Base-by-base conservation (phyloP, 202 grass and related monocot genomes). In the Schoenoplectus triqueter region DNA sequence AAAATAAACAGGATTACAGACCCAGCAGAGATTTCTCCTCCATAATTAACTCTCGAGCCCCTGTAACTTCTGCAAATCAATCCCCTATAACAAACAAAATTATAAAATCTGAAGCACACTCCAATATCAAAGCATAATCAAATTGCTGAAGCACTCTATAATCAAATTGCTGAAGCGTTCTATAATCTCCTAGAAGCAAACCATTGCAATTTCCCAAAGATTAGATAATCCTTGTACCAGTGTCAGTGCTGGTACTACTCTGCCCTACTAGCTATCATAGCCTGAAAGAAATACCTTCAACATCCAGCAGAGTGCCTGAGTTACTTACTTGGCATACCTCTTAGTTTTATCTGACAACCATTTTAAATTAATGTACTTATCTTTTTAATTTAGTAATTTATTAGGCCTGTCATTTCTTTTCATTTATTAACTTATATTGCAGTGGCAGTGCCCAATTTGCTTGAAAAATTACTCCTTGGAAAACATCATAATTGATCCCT, bases 381-480 rank as follows among this genome's bases (percentile, higher is more conserved):
- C 15, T 52, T 61, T 44, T 82, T 13, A 47, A 42, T 47, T 48
- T 73, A 44, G 68, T 73, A 45, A 21, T 65, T 79, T 76, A 48
- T 51, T 42, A 57, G 2, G 6, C 41, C 11, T 68, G 15, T 51
- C 65, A 48, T 45, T 66, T 57, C 31, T 31, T 74, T 82, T 1
- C 73, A 84, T 87, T 31, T 4, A 63, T 87, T 66, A 69, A n/a
- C 89, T 75, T 45, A 10, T 79, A 11, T 61, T 79, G 39, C 91
- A 95, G 95, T 94, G 95, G 93, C 95, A 98, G 81, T 98, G 92
- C 48, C 95, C 95, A 85, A 92, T 92, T 84, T 95, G 92, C 75
- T 71, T 98, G 71, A 89, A 92, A 81, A 98, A 95, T 80, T 98
- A 90, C 70, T 95, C 87, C 75, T 66, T 98, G 65, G 89, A 92